Base-by-base conservation (phyloP, 169 alveolate species). In the Plasmodium ovale region DNA sequence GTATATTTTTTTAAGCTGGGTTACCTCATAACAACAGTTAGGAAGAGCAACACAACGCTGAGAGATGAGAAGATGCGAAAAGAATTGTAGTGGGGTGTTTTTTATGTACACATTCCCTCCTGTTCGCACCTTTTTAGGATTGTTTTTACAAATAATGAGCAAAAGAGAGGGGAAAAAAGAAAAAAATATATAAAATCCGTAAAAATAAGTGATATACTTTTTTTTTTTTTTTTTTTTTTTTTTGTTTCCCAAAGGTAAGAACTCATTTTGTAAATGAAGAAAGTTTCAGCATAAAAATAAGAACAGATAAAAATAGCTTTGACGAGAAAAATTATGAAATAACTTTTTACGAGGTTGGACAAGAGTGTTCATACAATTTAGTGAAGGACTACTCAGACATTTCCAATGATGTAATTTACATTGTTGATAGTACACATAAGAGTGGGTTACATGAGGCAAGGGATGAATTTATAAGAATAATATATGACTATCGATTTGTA, bases 1-100 rank as follows among this genome's bases (percentile, higher is more conserved):
- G 31, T 84, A 39, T 84, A 84, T 49, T 84, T 84, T 72, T 84
- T 84, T 56, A 84, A 84, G 72, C 54, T 84, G 39, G 91, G 91
- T n/a, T 84, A 84, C 29, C 72, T 84, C 44, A 84, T 84, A 68
- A 67, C 91, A 19, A 84, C 74, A 9, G 91, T 84, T 21, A 84
- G 23, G n/a, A 21, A 1, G 19, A 70, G 51, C 14, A 25, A 70
- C 5, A 7, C 23, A 31, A 69, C 42, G 29, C 23, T 23, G 14
- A 29, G 12, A 9, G 29, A n/a, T 10, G 10, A 23, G n/a, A 51
- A 49, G n/a, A 25, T 14, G 35, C 10, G 7, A 72, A 37, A n/a
- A n/a, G n/a, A n/a, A n/a, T n/a, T n/a, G n/a, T n/a, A n/a, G n/a
- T n/a, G n/a, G n/a, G n/a, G n/a, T n/a, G n/a, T n/a, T n/a, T n/a